Evolutionary conservation across 805 yeast genomes (phyloP).

Genomic region (Starmerella potacharoeniae): DNA sequence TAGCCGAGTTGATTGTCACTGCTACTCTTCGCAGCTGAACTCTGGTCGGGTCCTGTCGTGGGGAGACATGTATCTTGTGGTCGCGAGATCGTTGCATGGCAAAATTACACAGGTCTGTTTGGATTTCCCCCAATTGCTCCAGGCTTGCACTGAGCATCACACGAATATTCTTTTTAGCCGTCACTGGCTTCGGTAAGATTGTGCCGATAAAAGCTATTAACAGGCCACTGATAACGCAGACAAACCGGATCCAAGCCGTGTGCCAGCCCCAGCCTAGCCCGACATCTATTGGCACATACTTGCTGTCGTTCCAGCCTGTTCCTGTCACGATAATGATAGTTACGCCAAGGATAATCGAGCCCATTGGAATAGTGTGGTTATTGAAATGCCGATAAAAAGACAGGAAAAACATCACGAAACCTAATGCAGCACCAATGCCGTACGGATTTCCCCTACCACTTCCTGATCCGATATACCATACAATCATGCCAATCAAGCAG

Average conservation of each 20-base stretch:
- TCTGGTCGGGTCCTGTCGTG: conserved; percentile 19
- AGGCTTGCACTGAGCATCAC: conserved; percentile 18
- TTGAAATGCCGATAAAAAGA: conserved; percentile 25
- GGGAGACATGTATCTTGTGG: conserved; percentile 16
- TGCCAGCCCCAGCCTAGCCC: conserved; percentile 22
- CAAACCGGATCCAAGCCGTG: conserved; percentile 28
- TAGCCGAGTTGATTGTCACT: conserved; percentile 8
- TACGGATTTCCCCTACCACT: conserved; percentile 26
- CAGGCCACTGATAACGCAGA: conserved; percentile 24
- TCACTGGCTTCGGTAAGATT: conserved; percentile 25
- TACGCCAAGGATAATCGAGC: conserved; percentile 23
- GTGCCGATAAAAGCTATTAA: conserved; percentile 24
- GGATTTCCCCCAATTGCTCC: conserved; percentile 22
- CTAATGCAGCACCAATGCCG: conserved; percentile 25
- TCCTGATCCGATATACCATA: conserved; percentile 28
- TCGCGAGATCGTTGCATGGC: conserved; percentile 21
- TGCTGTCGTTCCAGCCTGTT: conserved; percentile 23
- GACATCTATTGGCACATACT: conserved; percentile 7
- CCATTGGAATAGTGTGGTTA: conserved; percentile 23
- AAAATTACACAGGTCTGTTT: conserved; percentile 24
- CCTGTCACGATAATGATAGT: conserved; percentile 24
- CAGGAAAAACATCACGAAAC: conserved; percentile 16
- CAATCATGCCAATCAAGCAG: conserved; percentile 24
- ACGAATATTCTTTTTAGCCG: conserved; percentile 26
- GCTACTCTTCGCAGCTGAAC: conserved; percentile 13